A percentile compares a stretch with the other conserved stretches of the same genome.
phyloP scores from a whole-genome alignment of 2,329 filamentous ascomycete species.

The Orbilia quercus region DNA sequence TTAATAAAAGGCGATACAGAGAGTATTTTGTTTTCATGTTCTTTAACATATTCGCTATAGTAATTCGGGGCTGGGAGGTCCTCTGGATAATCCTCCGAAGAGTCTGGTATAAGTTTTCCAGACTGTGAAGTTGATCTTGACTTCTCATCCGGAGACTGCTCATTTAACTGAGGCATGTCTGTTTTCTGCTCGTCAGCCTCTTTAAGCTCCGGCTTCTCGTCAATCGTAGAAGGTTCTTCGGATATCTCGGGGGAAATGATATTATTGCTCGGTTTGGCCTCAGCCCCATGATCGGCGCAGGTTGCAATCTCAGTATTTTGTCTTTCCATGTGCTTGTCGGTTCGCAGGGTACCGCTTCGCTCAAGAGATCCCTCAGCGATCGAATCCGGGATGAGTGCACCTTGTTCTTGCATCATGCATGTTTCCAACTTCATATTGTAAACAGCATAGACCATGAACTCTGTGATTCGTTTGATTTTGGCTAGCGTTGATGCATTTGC shows the following conservation, averaged over 20 bases:
- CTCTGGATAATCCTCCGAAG: conserved; percentile 72
- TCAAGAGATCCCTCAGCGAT: conserved; percentile 48
- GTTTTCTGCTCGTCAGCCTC: conserved; percentile 30
- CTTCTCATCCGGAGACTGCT: conserved; percentile 18
- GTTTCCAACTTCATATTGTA: conserved; percentile 98
- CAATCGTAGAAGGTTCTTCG: conserved; percentile 39
- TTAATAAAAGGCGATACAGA: conserved; percentile 97
- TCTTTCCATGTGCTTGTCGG: conserved; percentile 49
- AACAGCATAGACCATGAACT: conserved; percentile 99
- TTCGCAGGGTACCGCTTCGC: conserved; percentile 36
- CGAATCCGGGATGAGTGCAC: conserved; percentile 77
- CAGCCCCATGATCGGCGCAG: conserved; percentile 24
- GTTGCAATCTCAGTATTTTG: conserved; percentile 43
- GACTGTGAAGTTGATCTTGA: conserved; percentile 26
- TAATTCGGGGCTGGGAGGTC: conserved; percentile 88
- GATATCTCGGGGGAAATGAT: conserved; percentile 41
- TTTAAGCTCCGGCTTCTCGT: conserved; percentile 37
- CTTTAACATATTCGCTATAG: conserved; percentile 93
- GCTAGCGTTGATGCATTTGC: conserved; percentile 76
- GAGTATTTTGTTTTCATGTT: conserved; percentile 90
- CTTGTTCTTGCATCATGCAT: conserved; percentile 91
- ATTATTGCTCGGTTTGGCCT: conserved; percentile 49
- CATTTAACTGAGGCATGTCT: conserved; percentile 24
- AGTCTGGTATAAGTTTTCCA: conserved; percentile 59
- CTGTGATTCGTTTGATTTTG: conserved; percentile 90